These are phyloP conservation scores for Tolypocladium ovalisporum DNA, from an alignment of 2,329 filamentous ascomycete genomes.

Conservation along the genomic window DNA sequence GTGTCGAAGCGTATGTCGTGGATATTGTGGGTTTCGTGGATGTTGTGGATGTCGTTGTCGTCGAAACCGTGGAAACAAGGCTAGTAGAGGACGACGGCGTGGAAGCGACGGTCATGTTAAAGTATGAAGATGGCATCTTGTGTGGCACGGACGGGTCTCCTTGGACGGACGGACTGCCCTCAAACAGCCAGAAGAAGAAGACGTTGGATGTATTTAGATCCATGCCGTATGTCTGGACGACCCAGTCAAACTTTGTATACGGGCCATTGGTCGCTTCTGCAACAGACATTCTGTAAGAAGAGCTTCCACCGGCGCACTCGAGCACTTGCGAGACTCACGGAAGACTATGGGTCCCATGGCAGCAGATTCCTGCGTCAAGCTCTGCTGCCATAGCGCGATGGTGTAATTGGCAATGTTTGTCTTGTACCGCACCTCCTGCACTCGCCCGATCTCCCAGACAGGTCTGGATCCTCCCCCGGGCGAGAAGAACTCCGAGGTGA, in stretches of 20 bases:
- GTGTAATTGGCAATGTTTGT: constrained; percentile 11
- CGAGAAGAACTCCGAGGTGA: background rate
- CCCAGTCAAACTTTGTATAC: constrained; percentile 7
- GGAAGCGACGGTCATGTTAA: constrained; percentile 7
- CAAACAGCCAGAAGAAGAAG: constrained; percentile 12
- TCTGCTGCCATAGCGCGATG: constrained; percentile 15
- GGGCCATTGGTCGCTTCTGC: constrained; percentile 5
- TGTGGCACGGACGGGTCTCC: constrained; percentile 1
- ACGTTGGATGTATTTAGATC: constrained; percentile 6
- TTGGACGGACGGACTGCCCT: constrained; percentile 4
- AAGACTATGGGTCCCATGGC: constrained; percentile 5
- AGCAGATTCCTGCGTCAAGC: constrained; percentile 1
- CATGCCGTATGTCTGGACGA: constrained; percentile 5
- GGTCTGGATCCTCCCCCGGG: background rate
- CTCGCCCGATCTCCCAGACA: background rate
- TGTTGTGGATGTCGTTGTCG: background rate
- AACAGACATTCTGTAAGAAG: background rate
- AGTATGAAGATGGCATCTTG: constrained; percentile 1
- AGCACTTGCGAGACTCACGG: constrained; percentile 1
- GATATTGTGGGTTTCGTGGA: background rate
- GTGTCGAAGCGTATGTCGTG: background rate
- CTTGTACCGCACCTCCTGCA: constrained; percentile 10
- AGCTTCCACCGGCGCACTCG: background rate
- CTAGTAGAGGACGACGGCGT: background rate
- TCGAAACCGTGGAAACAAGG: background rate